A percentile compares a stretch with the other conserved stretches of the same genome.
These are phyloP conservation scores for Handroanthus guayacan DNA, from an alignment of 257 asterid genomes.

Conservation along the genomic window DNA sequence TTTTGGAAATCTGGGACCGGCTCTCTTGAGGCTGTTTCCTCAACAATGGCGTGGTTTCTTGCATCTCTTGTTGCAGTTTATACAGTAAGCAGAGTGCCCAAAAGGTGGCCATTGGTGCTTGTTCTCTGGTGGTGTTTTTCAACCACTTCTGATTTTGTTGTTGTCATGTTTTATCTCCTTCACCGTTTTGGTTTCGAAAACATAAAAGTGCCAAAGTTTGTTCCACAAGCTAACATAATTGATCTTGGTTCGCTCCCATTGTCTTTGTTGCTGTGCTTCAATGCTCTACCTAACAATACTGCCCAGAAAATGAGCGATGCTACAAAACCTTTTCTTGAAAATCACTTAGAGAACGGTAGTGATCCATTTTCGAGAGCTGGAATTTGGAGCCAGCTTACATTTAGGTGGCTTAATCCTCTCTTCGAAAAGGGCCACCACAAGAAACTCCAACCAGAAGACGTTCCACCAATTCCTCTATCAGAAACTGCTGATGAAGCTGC, in stretches of 20 bases:
- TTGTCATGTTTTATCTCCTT: slow-evolving; percentile 42
- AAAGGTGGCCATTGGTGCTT: slow-evolving; percentile 72
- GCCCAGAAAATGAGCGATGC: slow-evolving; percentile 36
- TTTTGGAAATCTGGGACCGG: slow-evolving; percentile 38
- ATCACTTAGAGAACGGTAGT: slow-evolving; percentile 26
- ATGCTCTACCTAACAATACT: slow-evolving; percentile 33
- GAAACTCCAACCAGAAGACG: slow-evolving; percentile 55
- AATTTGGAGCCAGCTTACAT: slow-evolving; percentile 71
- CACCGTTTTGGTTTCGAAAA: slow-evolving; percentile 31
- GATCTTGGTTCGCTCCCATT: slow-evolving; percentile 66
- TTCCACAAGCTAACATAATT: slow-evolving; percentile 44
- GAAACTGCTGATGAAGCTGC: slow-evolving; percentile 77
- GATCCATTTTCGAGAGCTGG: slow-evolving; percentile 70
- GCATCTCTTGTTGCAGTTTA: slow-evolving; percentile 53
- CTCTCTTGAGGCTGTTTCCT: slow-evolving; percentile 36
- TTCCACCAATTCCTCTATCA: slow-evolving; percentile 64
- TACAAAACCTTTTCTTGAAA: slow-evolving; percentile 55
- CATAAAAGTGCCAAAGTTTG: slow-evolving; percentile 39
- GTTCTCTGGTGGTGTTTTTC: slow-evolving; percentile 75
- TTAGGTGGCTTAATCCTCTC: slow-evolving; percentile 84
- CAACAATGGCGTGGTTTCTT: slow-evolving; percentile 61
- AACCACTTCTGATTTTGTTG: slow-evolving; percentile 39
- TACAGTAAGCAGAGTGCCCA: slow-evolving; percentile 37
- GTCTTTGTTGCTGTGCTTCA: slow-evolving; percentile 54
- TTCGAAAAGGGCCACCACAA: slow-evolving; percentile 58